These are phyloP conservation scores for Zelonia costaricensis DNA, from an alignment of 208 protist species.

Conservation along the genomic window DNA sequence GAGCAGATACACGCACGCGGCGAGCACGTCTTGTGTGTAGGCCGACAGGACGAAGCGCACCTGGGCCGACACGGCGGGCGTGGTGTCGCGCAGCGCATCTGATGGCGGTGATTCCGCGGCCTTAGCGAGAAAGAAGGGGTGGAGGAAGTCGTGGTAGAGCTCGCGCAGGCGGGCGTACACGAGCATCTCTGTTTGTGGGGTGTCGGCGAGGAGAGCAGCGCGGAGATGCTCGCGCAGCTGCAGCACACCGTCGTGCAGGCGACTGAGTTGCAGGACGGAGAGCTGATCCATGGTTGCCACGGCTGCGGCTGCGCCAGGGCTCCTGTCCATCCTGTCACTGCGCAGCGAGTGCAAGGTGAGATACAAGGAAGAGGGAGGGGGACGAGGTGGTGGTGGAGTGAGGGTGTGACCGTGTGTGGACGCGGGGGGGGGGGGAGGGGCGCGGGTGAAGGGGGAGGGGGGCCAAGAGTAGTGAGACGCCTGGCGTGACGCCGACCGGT, in stretches of 20 bases:
- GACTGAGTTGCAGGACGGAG: constrained; percentile 31
- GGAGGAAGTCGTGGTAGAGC: constrained; percentile 26
- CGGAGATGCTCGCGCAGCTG: constrained; percentile 40
- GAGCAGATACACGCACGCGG: constrained; percentile 45
- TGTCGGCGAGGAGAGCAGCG: constrained; percentile 49
- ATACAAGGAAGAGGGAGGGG: neutral
- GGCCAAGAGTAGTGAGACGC: neutral
- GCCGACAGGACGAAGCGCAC: constrained; percentile 21
- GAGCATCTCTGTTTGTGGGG: constrained; percentile 47
- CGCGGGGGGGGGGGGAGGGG: neutral
- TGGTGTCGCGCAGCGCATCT: neutral
- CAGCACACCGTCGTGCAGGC: constrained; percentile 34
- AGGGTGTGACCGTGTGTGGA: neutral
- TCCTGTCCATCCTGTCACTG: constrained; percentile 5
- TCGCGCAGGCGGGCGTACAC: constrained; percentile 32
- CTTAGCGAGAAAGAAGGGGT: neutral
- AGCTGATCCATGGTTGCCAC: constrained; percentile 7
- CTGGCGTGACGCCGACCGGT: too few relatives aligned
- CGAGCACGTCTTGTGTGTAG: constrained; percentile 64
- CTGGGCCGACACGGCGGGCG: constrained; percentile 3
- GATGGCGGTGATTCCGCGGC: neutral
- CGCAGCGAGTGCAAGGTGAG: neutral
- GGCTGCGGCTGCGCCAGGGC: neutral
- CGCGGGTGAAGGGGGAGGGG: neutral
- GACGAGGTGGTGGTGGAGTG: neutral